These are phyloP conservation scores for Astrocystis sublimbata DNA, from an alignment of 495 filamentous ascomycete species.

Conservation along the genomic window DNA sequence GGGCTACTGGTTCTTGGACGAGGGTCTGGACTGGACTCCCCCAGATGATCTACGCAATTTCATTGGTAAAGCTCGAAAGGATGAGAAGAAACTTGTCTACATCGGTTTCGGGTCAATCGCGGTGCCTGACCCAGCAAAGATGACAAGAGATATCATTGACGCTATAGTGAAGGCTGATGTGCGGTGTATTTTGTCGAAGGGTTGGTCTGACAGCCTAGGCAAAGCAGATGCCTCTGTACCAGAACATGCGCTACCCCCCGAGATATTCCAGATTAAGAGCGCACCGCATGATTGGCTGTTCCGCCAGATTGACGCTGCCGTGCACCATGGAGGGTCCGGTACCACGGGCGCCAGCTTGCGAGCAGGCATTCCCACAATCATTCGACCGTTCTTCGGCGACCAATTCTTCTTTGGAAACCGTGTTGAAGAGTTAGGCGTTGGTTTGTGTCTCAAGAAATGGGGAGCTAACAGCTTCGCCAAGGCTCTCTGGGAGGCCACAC, in stretches of 20 bases:
- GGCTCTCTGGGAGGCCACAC: slow-evolving; percentile 89
- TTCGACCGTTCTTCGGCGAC: slow-evolving; percentile 97
- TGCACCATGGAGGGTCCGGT: slow-evolving; percentile 91
- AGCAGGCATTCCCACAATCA: slow-evolving; percentile 89
- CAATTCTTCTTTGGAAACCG: slow-evolving; percentile 93
- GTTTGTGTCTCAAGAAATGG: slow-evolving; percentile 84
- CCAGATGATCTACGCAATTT: slow-evolving; percentile 74
- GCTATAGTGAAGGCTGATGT: slow-evolving; percentile 91
- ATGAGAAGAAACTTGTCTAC: slow-evolving; percentile 91
- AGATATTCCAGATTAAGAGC: slow-evolving; percentile 84
- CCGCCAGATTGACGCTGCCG: slow-evolving; percentile 87
- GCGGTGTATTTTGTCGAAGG: slow-evolving; percentile 92
- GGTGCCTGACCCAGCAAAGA: slow-evolving; percentile 82
- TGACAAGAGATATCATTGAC: slow-evolving; percentile 88
- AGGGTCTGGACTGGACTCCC: slow-evolving; percentile 73
- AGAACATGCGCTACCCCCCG: slow-evolving; percentile 73
- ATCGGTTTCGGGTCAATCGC: slow-evolving; percentile 97
- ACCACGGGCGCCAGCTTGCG: slow-evolving; percentile 93
- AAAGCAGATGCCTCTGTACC: slow-evolving; percentile 50
- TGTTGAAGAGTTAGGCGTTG: slow-evolving; percentile 90
- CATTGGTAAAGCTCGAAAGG: slow-evolving; percentile 73
- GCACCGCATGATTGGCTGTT: slow-evolving; percentile 98
- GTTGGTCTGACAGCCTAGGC: slow-evolving; percentile 87
- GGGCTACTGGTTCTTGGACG: slow-evolving; percentile 96
- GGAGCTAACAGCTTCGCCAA: slow-evolving; percentile 79